Evolutionary conservation across 2,329 filamentous ascomycete genomes (phyloP), one percentile per base, ranked within the genome.

Genomic region (Akanthomyces muscarius): DNA sequence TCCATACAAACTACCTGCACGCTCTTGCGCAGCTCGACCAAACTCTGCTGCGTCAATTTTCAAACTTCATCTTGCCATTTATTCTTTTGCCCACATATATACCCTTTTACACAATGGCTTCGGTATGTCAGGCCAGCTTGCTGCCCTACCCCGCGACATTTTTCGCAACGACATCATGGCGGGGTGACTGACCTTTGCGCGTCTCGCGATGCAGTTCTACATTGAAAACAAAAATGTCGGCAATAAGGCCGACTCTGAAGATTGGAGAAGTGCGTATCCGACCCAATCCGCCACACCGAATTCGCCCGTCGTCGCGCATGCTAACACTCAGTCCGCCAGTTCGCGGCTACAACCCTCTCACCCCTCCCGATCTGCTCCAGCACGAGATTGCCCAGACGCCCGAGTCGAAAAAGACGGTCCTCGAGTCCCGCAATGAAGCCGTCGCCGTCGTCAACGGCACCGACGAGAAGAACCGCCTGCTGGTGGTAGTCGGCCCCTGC

Each of bases 401-500:
- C 66, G 77, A 77, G 66, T 86, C 72, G 75, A 82, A 70, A 70
- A 78, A 87, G 69, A 90, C 89, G 6, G 88, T 93, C 45, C 77
- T 92, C 69, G 86, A 86, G 77, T 89, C 88, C 68, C 86, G 89
- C 69, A 84, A 82, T 70, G 85, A 87, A 71, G 85, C 83, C 63
- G 86, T 89, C 68, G 83, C 87, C 68, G 90, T 96, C 72, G 88
- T 96, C 74, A 88, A 91, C 75, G 87, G 89, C 72, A 82, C 86
- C 68, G 88, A 87, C 76, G 92, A 83, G 63, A 85, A 85, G 70
- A 75, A 97, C 80, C 90, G 93, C 65, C 90, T 99, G 38, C 86
- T 99, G 66, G 95, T 98, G 71, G 88, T 99, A 72, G 90, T 96
- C 73, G 95, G 95, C 2, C 95, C 95, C 60, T 99, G 95, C 83